Evolutionary conservation across 345 rosid genomes (phyloP).

Genomic region (Bruguiera sexangula): DNA sequence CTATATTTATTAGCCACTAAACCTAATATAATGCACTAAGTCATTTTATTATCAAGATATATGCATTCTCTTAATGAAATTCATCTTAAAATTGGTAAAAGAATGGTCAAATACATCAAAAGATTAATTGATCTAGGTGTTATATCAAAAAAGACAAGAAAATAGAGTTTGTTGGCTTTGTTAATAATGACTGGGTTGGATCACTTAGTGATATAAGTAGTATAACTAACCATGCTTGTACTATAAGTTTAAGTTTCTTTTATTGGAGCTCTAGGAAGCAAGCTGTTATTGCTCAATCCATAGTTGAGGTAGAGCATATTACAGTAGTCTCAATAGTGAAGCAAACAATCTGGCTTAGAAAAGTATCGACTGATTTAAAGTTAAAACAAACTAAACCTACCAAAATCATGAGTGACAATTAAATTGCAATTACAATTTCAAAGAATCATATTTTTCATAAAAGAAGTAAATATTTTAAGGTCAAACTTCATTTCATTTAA

Average conservation of each 20-base stretch:
- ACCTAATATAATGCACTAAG: background rate
- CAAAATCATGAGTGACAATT: too few species aligned
- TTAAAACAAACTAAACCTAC: too few species aligned
- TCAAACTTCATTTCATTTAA: too few species aligned
- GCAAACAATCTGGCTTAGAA: too few species aligned
- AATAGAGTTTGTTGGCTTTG: background rate
- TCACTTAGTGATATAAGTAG: background rate
- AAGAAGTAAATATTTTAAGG: too few species aligned
- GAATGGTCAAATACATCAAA: background rate
- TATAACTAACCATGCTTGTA: background rate
- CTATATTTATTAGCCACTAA: background rate
- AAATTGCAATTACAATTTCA: too few species aligned
- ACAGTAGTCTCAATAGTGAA: too few species aligned
- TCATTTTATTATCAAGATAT: background rate
- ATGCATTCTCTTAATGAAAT: background rate
- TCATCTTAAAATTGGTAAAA: background rate
- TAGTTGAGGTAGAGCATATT: too few species aligned
- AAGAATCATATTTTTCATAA: too few species aligned
- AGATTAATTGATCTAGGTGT: background rate
- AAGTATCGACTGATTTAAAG: too few species aligned
- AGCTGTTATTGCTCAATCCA: background rate
- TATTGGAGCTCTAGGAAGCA: background rate
- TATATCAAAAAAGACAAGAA: background rate
- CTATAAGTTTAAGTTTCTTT: background rate
- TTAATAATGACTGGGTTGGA: background rate